phyloP scores from a whole-genome alignment of 1,139 yeast species.

The Scheffersomyces titani region DNA sequence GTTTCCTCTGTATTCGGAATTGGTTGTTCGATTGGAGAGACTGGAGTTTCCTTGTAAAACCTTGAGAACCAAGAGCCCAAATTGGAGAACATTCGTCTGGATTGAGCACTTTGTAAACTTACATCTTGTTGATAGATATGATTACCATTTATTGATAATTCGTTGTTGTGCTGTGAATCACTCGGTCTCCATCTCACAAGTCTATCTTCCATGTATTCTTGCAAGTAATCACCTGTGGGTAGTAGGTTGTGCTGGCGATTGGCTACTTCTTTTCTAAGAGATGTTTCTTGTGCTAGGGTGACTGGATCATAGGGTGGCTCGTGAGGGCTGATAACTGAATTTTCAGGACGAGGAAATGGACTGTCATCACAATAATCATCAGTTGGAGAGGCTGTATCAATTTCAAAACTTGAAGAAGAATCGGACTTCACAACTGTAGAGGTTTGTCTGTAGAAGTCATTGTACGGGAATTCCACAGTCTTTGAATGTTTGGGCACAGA shows the following conservation, averaged over 20 bases:
- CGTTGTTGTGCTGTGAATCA: conserved; percentile 42
- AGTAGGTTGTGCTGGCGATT: conserved; percentile 9
- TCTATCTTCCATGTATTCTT: conserved; percentile 51
- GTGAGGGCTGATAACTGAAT: conserved; percentile 8
- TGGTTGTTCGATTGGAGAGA: not conserved
- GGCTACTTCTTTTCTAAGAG: conserved; percentile 5
- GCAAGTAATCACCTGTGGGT: conserved; percentile 29
- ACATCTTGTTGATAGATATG: conserved; percentile 39
- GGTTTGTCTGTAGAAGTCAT: not conserved
- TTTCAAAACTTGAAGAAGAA: not conserved
- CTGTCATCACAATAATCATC: conserved; percentile 7
- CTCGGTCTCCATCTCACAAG: conserved; percentile 55
- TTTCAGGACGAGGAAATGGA: conserved; percentile 4
- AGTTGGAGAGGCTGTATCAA: conserved; percentile 2
- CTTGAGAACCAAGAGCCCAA: not conserved
- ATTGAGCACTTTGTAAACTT: not conserved
- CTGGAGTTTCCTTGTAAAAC: not conserved
- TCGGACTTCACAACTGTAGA: not conserved
- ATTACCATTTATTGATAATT: conserved; percentile 32
- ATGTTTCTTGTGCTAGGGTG: not conserved
- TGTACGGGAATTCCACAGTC: not conserved
- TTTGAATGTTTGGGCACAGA: not conserved
- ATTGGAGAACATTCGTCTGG: not conserved
- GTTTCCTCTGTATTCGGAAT: not conserved
- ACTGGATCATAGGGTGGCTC: conserved; percentile 7